Evolutionary conservation across 73 alveolate species (phyloP), one percentile per base, ranked within the genome.

Genomic region (Paraurostyla sp.): DNA sequence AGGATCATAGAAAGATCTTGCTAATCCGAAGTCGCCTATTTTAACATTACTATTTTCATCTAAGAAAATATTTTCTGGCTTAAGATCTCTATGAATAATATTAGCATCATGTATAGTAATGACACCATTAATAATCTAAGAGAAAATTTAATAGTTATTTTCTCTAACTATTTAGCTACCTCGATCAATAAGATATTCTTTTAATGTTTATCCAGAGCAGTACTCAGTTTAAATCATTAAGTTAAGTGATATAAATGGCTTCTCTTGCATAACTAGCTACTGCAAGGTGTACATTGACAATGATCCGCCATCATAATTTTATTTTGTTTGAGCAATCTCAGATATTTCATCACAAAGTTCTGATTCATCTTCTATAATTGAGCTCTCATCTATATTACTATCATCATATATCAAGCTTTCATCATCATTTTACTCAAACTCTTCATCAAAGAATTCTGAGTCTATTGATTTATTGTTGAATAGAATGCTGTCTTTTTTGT

Each of bases 11-110:
- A 73, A 49, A 43, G 78, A 88, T 56, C 96, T 92, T 9, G 98
- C 99, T 35, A 97, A 80, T 3, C 99, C 99, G 85, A 97, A 97
- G 85, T 97, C 99, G 18, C 99, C 99, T 13, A 97, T 73, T 86
- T 97, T 97, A 18, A 95, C 97, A 76, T 87, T 85, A 35, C 86
- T 76, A 57, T 91, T 83, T 15, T 91, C 94, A 83, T 96, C 99
- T 42, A 97, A 69, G 87, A 97, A 96, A 29, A 97, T 95, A 78
- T 97, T 97, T 80, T 96, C 97, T 41, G 99, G 99, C 80, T 97
- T 97, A 54, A 97, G 68, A 93, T 97, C 99, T 73, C 99, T 63
- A 83, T 97, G 99, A 25, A 98, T 97, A 49, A 87, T 91, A 18
- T 88, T 87, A 48, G 91, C 97, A 71, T 56, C 80, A 89, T 98